A percentile compares a stretch with the other conserved stretches of the same genome.
phyloP scores from a whole-genome alignment of 306 rosid species.

The Vicia villosa region DNA sequence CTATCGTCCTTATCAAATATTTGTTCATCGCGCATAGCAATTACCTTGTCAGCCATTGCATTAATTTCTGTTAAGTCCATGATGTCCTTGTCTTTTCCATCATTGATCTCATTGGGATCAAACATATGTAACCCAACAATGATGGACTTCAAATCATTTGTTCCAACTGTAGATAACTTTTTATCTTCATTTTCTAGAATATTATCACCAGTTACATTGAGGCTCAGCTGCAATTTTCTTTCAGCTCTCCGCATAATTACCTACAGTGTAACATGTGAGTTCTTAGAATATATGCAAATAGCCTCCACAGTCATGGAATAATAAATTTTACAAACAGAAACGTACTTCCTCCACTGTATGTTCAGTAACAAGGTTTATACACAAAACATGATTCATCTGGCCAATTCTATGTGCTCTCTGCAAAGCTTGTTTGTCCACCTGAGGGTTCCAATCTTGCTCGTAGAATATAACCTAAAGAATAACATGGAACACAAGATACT shows the following conservation, averaged over 20 bases:
- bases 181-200: conserved; percentile 50
- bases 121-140: conserved; percentile 73
- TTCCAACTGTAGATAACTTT: conserved; percentile 55
- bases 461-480: conserved; percentile 79
- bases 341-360: conserved; percentile 84
- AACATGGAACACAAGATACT: conserved; percentile 30
- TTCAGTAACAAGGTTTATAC: conserved; percentile 74
- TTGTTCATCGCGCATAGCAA: conserved; percentile 57
- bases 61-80: conserved; percentile 54
- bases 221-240: conserved; percentile 80
- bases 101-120: conserved; percentile 56
- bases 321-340: conserved; percentile 28
- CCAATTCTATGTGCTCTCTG: conserved; percentile 97
- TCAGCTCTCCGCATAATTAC: conserved; percentile 93
- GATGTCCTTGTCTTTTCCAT: conserved; percentile 46
- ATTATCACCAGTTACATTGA: conserved; percentile 73
- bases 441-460: conserved; percentile 99
- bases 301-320: not conserved
- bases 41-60: conserved; percentile 71
- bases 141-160: conserved; percentile 74
- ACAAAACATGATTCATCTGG: conserved; percentile 77
- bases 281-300: conserved; percentile 29
- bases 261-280: conserved; percentile 47
- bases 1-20: conserved; percentile 52
- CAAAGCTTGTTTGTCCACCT: conserved; percentile 93